These are phyloP conservation scores for Choiromyces venosus DNA, from an alignment of 495 filamentous ascomycete genomes.

Conservation along the genomic window DNA sequence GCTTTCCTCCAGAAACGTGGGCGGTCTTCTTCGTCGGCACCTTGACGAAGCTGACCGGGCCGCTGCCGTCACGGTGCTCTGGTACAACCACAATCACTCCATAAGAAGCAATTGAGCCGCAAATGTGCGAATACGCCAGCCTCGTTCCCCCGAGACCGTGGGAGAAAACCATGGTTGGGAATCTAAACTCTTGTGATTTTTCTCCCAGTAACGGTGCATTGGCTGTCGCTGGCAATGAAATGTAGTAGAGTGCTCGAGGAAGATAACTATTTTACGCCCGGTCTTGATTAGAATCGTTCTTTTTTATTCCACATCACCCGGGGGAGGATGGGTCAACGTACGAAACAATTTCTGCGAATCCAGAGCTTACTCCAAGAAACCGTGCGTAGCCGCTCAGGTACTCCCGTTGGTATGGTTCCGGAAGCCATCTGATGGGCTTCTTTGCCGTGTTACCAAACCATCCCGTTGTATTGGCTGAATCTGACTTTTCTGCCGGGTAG, in stretches of 20 bases:
- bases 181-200: conserved; percentile 45
- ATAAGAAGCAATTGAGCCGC: conserved; percentile 64
- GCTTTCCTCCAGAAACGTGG: conserved; percentile 14
- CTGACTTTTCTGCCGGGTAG: conserved; percentile 57
- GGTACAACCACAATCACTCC: conserved; percentile 69
- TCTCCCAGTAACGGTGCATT: conserved; percentile 36
- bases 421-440: conserved; percentile 60
- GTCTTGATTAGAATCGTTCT: neutral
- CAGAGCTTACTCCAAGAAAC: conserved; percentile 57
- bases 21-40: conserved; percentile 9
- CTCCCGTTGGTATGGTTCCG: conserved; percentile 59
- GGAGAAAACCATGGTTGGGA: conserved; percentile 75
- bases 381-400: conserved; percentile 62
- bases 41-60: conserved; percentile 58
- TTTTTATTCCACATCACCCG: neutral
- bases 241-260: conserved; percentile 62
- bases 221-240: conserved; percentile 52
- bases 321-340: conserved; percentile 44
- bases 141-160: conserved; percentile 70
- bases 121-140: conserved; percentile 69
- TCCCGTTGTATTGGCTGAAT: conserved; percentile 16
- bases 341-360: conserved; percentile 56
- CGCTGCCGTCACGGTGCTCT: conserved; percentile 70
- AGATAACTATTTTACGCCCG: conserved; percentile 48
- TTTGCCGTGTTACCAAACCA: conserved; percentile 18